phyloP scores from a whole-genome alignment of 345 rosid species.

The rapeseed (Brassica napus) region DNA sequence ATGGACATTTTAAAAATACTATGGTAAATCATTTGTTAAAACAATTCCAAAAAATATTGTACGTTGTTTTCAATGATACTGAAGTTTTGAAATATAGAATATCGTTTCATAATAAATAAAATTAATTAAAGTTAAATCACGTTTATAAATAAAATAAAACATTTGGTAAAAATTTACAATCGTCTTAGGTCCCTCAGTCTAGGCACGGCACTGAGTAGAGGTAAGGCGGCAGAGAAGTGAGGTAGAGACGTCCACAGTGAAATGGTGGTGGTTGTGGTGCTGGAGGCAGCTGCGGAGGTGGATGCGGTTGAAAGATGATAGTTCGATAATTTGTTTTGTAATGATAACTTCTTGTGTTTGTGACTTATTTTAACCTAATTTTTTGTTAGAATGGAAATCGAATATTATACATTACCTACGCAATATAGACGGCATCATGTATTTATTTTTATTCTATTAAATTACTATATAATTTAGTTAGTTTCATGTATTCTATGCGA shows the following conservation, averaged over 20 bases:
- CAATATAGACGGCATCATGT: background rate
- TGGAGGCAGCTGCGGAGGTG: slow-evolving; percentile 9
- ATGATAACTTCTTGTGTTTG: slow-evolving; percentile 12
- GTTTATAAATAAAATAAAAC: too few species aligned
- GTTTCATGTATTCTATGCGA: background rate
- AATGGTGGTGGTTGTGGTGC: slow-evolving; percentile 11
- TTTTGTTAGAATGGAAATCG: too few species aligned
- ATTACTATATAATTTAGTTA: background rate
- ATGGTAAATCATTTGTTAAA: background rate
- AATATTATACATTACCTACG: background rate
- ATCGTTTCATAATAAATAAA: background rate
- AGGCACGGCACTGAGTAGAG: background rate
- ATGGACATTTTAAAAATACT: too few species aligned
- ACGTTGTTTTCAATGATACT: background rate
- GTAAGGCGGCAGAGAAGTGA: background rate
- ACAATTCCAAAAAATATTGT: background rate
- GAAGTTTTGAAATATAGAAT: background rate
- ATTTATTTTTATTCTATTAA: background rate
- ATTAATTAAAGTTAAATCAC: too few species aligned
- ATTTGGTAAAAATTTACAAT: too few species aligned
- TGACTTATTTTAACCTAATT: background rate
- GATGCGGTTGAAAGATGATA: background rate
- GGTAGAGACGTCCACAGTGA: background rate
- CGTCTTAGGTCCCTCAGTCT: too few species aligned
- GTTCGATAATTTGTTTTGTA: background rate